phyloP scores from a whole-genome alignment of 2,329 filamentous ascomycete genomes.

The Trichoderma sp. region DNA sequence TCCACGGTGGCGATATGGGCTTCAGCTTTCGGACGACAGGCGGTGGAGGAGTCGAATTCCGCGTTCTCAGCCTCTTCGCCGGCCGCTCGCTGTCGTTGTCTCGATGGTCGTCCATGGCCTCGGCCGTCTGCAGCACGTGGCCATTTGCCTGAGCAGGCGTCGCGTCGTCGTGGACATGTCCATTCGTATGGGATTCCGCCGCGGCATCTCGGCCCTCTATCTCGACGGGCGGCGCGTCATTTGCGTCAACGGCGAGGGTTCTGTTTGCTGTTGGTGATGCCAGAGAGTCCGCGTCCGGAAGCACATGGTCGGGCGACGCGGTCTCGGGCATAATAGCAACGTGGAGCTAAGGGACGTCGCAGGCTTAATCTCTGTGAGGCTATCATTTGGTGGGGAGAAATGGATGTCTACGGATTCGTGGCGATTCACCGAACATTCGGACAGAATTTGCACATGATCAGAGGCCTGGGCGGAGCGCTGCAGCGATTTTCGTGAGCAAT shows the following conservation, averaged over 20 bases:
- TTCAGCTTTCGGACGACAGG: constrained; percentile 50
- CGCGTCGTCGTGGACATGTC: constrained; percentile 33
- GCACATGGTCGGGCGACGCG: constrained; percentile 58
- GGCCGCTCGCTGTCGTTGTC: constrained; percentile 53
- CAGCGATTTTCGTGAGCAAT: constrained; percentile 50
- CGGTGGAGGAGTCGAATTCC: constrained; percentile 49
- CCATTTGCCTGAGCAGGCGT: constrained; percentile 36
- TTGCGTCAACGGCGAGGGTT: constrained; percentile 12
- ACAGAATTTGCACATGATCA: constrained; percentile 60
- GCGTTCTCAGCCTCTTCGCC: constrained; percentile 67
- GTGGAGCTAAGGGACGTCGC: constrained; percentile 47
- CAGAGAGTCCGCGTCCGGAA: constrained; percentile 39
- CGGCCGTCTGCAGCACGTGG: constrained; percentile 34
- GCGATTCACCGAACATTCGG: constrained; percentile 49
- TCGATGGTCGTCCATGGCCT: constrained; percentile 17
- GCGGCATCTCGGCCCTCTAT: constrained; percentile 29
- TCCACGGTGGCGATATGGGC: constrained; percentile 87
- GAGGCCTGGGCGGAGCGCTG: constrained; percentile 51
- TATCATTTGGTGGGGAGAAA: constrained; percentile 62
- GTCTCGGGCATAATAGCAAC: constrained; percentile 61
- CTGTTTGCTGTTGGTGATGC: constrained; percentile 25
- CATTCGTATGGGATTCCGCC: constrained; percentile 30
- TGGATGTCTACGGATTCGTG: constrained; percentile 58
- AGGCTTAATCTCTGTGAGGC: constrained; percentile 58
- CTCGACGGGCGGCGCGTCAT: constrained; percentile 33